A percentile compares a stretch with the other conserved stretches of the same genome.
Conservation (phyloP, 148 eudicot genomes). For the Arctostaphylos glauca region DNA sequence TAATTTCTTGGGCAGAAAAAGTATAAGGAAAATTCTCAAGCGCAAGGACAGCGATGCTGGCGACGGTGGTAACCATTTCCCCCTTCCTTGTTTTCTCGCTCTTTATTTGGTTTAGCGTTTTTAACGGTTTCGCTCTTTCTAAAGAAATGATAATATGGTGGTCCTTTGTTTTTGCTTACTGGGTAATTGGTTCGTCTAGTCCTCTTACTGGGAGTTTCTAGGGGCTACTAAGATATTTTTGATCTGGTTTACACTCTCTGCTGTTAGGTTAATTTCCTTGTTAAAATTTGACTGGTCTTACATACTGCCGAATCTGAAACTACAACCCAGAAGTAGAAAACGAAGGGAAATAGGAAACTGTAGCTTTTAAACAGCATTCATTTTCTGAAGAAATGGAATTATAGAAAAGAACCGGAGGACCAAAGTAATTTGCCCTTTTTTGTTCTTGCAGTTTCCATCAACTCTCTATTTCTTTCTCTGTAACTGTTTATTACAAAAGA, state of each 20-base stretch:
- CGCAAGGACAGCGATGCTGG: slow-evolving; percentile 97
- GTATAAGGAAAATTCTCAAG: slow-evolving; percentile 82
- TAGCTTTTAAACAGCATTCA: not conserved
- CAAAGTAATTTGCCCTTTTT: not conserved
- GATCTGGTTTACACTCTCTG: not conserved
- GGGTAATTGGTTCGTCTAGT: not conserved
- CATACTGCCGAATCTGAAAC: not conserved
- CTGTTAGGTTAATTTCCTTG: not conserved
- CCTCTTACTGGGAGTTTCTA: not conserved
- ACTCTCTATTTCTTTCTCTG: not conserved
- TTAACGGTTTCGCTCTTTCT: not conserved
- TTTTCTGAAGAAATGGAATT: not conserved
- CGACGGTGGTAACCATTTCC: slow-evolving; percentile 50
- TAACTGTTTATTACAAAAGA: no score
- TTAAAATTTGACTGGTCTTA: not conserved
- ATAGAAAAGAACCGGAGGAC: not conserved
- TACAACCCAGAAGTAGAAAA: not conserved
- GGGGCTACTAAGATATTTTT: not conserved
- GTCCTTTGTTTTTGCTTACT: no score
- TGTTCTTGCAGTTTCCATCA: not conserved
- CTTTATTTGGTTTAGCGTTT: not conserved
- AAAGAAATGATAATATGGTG: not conserved
- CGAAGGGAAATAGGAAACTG: not conserved
- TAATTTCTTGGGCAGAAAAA: slow-evolving; percentile 55
- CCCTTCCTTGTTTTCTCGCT: not conserved